Evolutionary conservation across 2,329 filamentous ascomycete species (phyloP).

Genomic region (Nannizzia gypsea): DNA sequence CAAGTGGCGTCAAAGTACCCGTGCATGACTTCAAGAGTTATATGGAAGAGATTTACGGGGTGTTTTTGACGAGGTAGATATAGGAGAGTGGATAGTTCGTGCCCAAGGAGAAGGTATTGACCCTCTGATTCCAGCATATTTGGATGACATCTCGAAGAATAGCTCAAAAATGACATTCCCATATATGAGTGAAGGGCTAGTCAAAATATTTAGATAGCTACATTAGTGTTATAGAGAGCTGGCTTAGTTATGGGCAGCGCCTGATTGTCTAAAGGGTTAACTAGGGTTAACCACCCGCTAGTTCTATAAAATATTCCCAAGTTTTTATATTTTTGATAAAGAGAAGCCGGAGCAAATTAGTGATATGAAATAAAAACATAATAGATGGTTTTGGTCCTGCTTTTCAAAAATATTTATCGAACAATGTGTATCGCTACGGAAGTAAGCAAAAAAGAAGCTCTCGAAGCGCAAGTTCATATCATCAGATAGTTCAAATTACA

Average conservation of each 20-base stretch:
- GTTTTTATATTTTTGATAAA: too few relatives aligned
- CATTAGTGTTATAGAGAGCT: too few relatives aligned
- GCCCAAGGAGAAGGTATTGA: slow-evolving; percentile 4
- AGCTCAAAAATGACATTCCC: neutral
- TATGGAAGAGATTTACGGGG: neutral
- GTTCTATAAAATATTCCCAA: too few relatives aligned
- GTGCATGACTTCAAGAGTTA: neutral
- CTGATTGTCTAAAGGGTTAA: too few relatives aligned
- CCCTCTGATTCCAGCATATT: neutral
- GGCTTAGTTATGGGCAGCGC: too few relatives aligned
- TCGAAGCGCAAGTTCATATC: neutral
- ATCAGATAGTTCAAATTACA: neutral
- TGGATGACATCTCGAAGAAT: neutral
- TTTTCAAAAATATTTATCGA: neutral
- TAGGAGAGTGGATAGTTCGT: slow-evolving; percentile 6
- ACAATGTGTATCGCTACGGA: neutral
- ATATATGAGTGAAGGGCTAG: neutral
- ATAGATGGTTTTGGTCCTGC: neutral
- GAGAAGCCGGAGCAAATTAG: neutral
- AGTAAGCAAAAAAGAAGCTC: neutral
- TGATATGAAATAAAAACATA: neutral
- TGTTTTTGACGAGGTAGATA: slow-evolving; percentile 3
- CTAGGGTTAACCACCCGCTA: too few relatives aligned
- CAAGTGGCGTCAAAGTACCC: slow-evolving; percentile 5
- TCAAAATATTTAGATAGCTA: too few relatives aligned